Evolutionary conservation across 2,329 filamentous ascomycete species (phyloP).

Genomic region (Sporothrix pallida): DNA sequence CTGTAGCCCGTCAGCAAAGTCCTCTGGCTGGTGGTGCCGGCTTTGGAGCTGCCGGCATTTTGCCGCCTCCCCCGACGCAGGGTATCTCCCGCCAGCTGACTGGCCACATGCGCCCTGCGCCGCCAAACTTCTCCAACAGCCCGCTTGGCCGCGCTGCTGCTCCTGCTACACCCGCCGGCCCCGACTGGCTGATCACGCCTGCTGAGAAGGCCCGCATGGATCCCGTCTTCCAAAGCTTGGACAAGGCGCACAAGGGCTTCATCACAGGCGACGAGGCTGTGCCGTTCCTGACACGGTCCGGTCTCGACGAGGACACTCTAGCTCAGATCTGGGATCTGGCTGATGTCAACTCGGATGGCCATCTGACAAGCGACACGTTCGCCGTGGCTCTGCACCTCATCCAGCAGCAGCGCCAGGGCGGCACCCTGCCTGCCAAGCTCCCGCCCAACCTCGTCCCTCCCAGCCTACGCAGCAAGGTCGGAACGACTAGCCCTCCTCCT

Average conservation of each 20-base stretch:
- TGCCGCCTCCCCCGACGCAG: conserved; percentile 58
- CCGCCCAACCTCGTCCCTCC: conserved; percentile 85
- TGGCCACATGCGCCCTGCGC: conserved; percentile 24
- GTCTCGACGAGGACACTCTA: conserved; percentile 83
- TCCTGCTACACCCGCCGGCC: conserved; percentile 43
- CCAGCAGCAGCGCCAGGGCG: conserved; percentile 79
- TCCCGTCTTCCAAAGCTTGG: conserved; percentile 80
- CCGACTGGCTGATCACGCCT: conserved; percentile 81
- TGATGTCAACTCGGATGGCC: conserved; percentile 89
- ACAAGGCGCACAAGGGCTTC: conserved; percentile 78
- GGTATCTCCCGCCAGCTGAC: conserved; percentile 79
- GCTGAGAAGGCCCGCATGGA: conserved; percentile 90
- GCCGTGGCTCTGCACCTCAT: conserved; percentile 98
- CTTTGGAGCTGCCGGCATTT: conserved; percentile 45
- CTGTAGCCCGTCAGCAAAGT: conserved; percentile 55
- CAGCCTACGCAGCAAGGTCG: conserved; percentile 72
- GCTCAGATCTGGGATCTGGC: conserved; percentile 97
- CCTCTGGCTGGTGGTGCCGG: conserved; percentile 45
- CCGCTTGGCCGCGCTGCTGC: conserved; percentile 60
- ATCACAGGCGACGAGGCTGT: conserved; percentile 96
- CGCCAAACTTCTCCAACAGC: conserved; percentile 55
- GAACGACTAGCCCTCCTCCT: conserved; percentile 55
- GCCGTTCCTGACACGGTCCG: conserved; percentile 89
- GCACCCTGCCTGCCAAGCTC: conserved; percentile 73
- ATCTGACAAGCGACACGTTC: conserved; percentile 86